These are phyloP conservation scores for Arthroderma sp. DNA, from an alignment of 2,329 filamentous ascomycete species.

Conservation along the genomic window DNA sequence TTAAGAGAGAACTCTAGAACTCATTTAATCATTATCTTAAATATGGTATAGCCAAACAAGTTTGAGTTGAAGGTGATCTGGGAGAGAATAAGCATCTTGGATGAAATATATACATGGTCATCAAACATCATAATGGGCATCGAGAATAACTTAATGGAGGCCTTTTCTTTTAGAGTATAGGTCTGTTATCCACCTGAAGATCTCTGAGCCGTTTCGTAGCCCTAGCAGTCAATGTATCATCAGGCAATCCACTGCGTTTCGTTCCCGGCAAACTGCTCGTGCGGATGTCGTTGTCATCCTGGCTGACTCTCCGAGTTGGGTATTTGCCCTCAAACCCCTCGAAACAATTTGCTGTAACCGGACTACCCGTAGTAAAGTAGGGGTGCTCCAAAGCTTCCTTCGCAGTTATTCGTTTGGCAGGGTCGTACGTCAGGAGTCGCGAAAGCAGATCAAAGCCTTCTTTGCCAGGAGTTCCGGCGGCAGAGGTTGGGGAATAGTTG, in stretches of 20 bases:
- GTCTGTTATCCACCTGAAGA: no score
- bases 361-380: conserved; percentile 63
- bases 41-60: no score
- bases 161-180: no score
- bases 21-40: no score
- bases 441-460: conserved; percentile 76
- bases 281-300: conserved; percentile 93
- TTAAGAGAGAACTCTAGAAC: no score
- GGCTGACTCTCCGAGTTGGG: conserved; percentile 75
- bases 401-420: conserved; percentile 73
- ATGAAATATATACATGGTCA: no score
- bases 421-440: conserved; percentile 82
- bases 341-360: conserved; percentile 73
- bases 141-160: no score
- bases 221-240: conserved; percentile 56
- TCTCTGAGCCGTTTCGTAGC: conserved; percentile 44
- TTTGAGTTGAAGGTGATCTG: no score
- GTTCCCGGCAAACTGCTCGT: conserved; percentile 80
- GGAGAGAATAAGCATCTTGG: no score
- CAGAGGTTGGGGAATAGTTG: conserved; percentile 34
- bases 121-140: no score
- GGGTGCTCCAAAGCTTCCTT: conserved; percentile 78
- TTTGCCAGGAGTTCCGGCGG: conserved; percentile 46
- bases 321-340: conserved; percentile 81
- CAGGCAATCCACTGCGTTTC: conserved; percentile 72